Conservation (phyloP, 1,284 basidiomycete species). For the Cronartium ribicola region DNA sequence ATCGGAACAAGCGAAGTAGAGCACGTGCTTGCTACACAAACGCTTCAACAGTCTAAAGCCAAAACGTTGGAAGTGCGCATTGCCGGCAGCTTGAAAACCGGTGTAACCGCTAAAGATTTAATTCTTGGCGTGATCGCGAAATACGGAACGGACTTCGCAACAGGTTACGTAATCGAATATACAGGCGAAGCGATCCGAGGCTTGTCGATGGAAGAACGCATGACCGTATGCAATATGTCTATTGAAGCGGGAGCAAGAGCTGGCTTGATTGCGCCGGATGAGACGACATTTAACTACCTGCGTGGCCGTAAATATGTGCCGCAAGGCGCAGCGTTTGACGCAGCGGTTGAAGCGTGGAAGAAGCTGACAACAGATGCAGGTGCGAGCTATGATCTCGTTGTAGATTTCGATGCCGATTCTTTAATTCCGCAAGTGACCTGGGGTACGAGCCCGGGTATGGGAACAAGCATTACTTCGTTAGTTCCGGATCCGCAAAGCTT, state of each 20-base stretch:
- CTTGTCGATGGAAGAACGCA: conserved; percentile 50
- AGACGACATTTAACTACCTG: conserved; percentile 50
- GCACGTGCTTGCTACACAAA: conserved; percentile 51
- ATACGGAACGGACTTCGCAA: conserved; percentile 51
- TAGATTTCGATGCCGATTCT: conserved; percentile 49
- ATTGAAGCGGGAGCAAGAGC: conserved; percentile 52
- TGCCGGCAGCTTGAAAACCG: conserved; percentile 49
- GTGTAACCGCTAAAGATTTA: conserved; percentile 51
- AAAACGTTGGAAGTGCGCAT: conserved; percentile 52
- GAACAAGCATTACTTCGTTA: conserved; percentile 49
- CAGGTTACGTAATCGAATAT: conserved; percentile 50
- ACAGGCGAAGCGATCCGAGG: conserved; percentile 49
- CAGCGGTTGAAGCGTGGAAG: conserved; percentile 49
- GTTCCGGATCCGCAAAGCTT: conserved; percentile 49
- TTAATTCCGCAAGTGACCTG: conserved; percentile 50
- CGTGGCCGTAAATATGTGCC: conserved; percentile 50
- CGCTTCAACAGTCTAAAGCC: conserved; percentile 49
- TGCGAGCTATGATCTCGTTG: conserved; percentile 49
- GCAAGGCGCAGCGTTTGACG: conserved; percentile 48
- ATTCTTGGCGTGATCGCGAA: conserved; percentile 51
- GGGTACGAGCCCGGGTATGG: conserved; percentile 50
- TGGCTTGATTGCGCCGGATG: conserved; percentile 51
- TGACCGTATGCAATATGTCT: conserved; percentile 52
- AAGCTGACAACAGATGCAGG: conserved; percentile 49
- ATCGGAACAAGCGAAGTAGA: conserved; percentile 52